Base-by-base conservation (phyloP, 2,329 filamentous ascomycete genomes). In the Claviceps purpurea region DNA sequence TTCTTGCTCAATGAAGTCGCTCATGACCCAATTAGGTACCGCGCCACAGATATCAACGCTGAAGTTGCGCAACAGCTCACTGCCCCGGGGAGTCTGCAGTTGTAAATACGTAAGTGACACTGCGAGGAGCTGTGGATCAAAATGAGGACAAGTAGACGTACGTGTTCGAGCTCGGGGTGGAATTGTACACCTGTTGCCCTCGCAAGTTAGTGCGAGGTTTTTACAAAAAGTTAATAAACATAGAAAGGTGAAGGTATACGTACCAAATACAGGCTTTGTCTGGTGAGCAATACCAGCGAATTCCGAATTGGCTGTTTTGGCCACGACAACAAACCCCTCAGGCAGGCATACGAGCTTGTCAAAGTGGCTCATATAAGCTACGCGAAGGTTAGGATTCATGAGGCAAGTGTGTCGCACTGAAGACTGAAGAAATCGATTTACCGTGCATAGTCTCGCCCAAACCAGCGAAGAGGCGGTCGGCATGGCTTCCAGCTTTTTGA, bases 331-430 rank as follows among this genome's bases (percentile, higher is more conserved):
- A 65, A 95, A 95, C 42, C 75, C 78, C 39, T 83, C 72, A 8
- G 90, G 90, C 41, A 95, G 73, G 52, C 77, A 72, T 41, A 76
- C 77, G 11, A 97, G 78, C 74, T 95, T 95, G 70, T 96, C 89
- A 54, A 82, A 84, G 66, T 97, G 91, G 58, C 80, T 86, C 90
- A 96, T 96, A 77, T 80, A 91, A 14, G 87, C 73, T 62, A 49
- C 41, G 22, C 6, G 14, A 44, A 40, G 5, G 43, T 30, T 42
- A 55, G 51, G 43, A 55, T n/a, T 26, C 40, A 30, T 37, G 18
- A 37, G 1, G 42, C 16, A 22, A 49, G 6, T 47, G 34, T 14
- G 2, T 22, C 40, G n/a, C 7, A 37, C 26, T 22, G 7, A 18
- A 41, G 14, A 10, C 6, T 13, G n/a, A 16, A 16, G 10, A 14